phyloP scores from a whole-genome alignment of 352 stramenopile genomes.

The Phytophthora foliorum region DNA sequence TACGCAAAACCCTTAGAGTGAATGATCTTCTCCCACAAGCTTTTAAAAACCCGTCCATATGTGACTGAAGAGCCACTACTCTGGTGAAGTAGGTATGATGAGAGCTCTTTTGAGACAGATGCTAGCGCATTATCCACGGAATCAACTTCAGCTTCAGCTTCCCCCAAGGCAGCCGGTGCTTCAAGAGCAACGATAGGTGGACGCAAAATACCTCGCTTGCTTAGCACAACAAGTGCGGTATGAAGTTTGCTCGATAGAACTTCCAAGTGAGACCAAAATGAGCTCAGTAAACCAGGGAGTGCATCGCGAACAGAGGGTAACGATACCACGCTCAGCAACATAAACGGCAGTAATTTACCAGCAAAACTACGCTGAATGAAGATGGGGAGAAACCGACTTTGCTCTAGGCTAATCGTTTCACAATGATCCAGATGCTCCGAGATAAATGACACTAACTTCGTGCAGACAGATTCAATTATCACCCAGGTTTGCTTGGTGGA shows the following conservation, averaged over 20 bases:
- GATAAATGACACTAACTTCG: constrained; percentile 68
- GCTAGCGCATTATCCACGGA: constrained; percentile 28
- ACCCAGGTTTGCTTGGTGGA: constrained; percentile 58
- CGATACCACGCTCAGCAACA: constrained; percentile 73
- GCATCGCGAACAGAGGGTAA: constrained; percentile 64
- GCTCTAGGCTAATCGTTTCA: constrained; percentile 23
- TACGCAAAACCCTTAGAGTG: constrained; percentile 32
- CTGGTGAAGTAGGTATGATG: constrained; percentile 34
- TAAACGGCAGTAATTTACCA: constrained; percentile 81
- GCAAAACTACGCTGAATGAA: constrained; percentile 69
- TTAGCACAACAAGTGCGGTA: constrained; percentile 13
- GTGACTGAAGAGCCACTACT: constrained; percentile 21
- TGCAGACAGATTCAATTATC: constrained; percentile 62
- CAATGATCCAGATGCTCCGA: constrained; percentile 43
- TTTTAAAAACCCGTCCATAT: constrained; percentile 47
- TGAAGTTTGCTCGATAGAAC: constrained; percentile 40
- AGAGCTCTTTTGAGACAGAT: constrained; percentile 51
- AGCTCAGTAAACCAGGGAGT: constrained; percentile 46
- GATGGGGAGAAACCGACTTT: constrained; percentile 34
- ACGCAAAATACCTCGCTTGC: constrained; percentile 15
- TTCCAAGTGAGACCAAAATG: constrained; percentile 65
- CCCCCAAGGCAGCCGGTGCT: neutral
- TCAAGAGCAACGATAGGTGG: neutral
- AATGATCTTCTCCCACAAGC: constrained; percentile 53
- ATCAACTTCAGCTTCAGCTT: constrained; percentile 9